Conservation (phyloP, 1,139 yeast species). For the Hyphopichia khmerensis region DNA sequence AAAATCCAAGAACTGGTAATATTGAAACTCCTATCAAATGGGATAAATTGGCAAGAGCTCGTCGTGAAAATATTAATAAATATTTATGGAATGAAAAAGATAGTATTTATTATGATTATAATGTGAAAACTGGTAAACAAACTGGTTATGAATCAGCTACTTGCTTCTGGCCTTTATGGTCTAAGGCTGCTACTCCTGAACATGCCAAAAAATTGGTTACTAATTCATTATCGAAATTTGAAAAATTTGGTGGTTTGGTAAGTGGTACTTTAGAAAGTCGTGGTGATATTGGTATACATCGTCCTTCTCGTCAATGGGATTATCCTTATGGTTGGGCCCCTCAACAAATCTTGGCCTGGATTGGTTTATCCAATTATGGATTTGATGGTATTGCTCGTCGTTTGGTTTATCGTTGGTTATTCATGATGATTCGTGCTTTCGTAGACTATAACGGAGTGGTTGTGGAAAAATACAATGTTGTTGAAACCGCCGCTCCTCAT, state of each 20-base stretch:
- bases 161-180: conserved; percentile 91
- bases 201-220: conserved; percentile 69
- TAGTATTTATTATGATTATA: conserved; percentile 83
- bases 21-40: conserved; percentile 57
- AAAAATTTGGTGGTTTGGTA: conserved; percentile 84
- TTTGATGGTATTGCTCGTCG: conserved; percentile 65
- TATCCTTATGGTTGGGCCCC: conserved; percentile 99
- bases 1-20: conserved; percentile 20
- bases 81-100: conserved; percentile 84
- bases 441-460: conserved; percentile 94
- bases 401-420: conserved; percentile 83
- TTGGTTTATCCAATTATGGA: conserved; percentile 76
- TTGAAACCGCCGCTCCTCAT: conserved; percentile 81
- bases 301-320: conserved; percentile 97
- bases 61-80: conserved; percentile 60
- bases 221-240: conserved; percentile 67
- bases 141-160: conserved; percentile 84
- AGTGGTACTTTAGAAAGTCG: conserved; percentile 81
- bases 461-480: conserved; percentile 93
- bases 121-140: conserved; percentile 56
- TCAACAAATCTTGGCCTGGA: conserved; percentile 94
- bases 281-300: conserved; percentile 64
- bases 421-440: conserved; percentile 86
- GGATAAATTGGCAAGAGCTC: conserved; percentile 52
- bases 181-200: conserved; percentile 66